These are phyloP conservation scores for Allodekkera sacchari DNA, from an alignment of 805 yeast genomes.

Conservation along the genomic window DNA sequence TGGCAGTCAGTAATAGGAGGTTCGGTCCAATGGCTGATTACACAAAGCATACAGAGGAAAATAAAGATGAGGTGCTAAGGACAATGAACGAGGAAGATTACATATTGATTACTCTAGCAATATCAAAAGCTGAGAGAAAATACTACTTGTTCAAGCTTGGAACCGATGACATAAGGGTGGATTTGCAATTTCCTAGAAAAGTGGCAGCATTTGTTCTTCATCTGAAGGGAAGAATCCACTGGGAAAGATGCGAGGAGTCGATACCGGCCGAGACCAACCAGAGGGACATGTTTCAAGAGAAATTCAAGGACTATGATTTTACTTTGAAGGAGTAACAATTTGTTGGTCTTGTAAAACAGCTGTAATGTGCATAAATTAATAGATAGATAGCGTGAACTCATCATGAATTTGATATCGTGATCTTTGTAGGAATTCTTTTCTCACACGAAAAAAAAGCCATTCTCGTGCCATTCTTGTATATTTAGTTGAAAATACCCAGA, in stretches of 20 bases:
- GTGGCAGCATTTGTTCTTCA: constrained; percentile 59
- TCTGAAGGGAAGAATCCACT: constrained; percentile 53
- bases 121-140: constrained; percentile 10
- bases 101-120: constrained; percentile 23
- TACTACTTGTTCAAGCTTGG: constrained; percentile 24
- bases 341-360: too few species aligned
- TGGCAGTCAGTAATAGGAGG: too few species aligned
- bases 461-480: too few species aligned
- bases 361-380: too few species aligned
- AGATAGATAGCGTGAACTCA: too few species aligned
- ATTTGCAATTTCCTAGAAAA: constrained; percentile 78
- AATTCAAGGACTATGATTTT: constrained; percentile 48
- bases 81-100: constrained; percentile 28
- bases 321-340: constrained; percentile 24
- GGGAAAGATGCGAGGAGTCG: constrained; percentile 73
- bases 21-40: too few species aligned
- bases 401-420: too few species aligned
- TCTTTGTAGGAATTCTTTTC: too few species aligned
- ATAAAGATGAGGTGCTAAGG: constrained; percentile 13
- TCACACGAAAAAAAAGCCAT: too few species aligned
- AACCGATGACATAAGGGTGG: constrained; percentile 31
- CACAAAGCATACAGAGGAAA: constrained; percentile 19
- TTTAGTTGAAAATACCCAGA: too few species aligned
- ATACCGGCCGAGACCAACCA: constrained; percentile 55
- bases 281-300: constrained; percentile 51